phyloP scores from a whole-genome alignment of 495 filamentous ascomycete genomes.

The Cladorrhinum samala region DNA sequence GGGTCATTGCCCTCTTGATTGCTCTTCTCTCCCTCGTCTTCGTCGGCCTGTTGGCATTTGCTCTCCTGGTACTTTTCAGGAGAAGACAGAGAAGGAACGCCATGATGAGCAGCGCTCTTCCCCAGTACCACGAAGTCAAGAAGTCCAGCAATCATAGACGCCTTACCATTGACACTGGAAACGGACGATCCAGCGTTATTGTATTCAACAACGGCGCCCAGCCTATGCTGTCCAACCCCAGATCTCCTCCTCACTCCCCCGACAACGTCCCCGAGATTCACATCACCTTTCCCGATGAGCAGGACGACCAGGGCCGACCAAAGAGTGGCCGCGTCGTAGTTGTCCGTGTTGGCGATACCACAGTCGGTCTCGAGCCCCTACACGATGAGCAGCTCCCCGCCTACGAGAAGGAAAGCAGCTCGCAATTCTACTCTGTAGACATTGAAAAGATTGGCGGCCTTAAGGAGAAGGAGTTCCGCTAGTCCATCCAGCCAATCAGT shows the following conservation, averaged over 20 bases:
- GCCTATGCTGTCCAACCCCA: slow-evolving; percentile 66
- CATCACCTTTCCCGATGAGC: slow-evolving; percentile 96
- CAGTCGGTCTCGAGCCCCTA: slow-evolving; percentile 81
- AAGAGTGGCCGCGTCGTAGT: slow-evolving; percentile 87
- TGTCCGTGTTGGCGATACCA: slow-evolving; percentile 82
- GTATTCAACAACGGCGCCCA: slow-evolving; percentile 67
- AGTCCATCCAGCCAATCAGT: slow-evolving; percentile 2
- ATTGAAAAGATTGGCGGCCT: slow-evolving; percentile 91
- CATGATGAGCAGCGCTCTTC: slow-evolving; percentile 51
- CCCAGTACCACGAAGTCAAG: slow-evolving; percentile 47
- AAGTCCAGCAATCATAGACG: slow-evolving; percentile 36
- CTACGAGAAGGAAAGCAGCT: slow-evolving; percentile 69
- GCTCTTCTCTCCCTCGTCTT: slow-evolving; percentile 71
- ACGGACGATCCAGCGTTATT: slow-evolving; percentile 67
- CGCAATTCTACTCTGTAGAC: slow-evolving; percentile 85
- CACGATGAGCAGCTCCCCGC: slow-evolving; percentile 76
- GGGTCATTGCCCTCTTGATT: slow-evolving; percentile 67
- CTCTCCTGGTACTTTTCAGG: slow-evolving; percentile 63
- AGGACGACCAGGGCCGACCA: slow-evolving; percentile 76
- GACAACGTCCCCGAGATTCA: slow-evolving; percentile 83
- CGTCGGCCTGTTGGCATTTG: slow-evolving; percentile 58
- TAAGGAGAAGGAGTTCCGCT: slow-evolving; percentile 71
- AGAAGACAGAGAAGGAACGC: slow-evolving; percentile 39
- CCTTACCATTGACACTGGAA: slow-evolving; percentile 48
- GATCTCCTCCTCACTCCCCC: slow-evolving; percentile 71